Base-by-base conservation (phyloP, 176 grass and related monocot species). In the Urochloa ruziziensis region DNA sequence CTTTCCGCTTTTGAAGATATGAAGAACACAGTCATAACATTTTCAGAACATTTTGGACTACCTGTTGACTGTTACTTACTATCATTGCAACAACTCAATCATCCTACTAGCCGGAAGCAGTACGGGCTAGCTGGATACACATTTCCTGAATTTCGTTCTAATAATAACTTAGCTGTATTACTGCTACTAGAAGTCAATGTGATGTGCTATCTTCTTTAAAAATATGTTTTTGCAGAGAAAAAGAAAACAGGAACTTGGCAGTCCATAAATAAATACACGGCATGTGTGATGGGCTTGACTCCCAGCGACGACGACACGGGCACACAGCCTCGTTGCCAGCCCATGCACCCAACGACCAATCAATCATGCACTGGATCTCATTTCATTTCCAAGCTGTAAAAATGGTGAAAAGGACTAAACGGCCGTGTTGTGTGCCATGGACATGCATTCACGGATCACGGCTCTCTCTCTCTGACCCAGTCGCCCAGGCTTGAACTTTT, bases 261-360 rank as follows among this genome's bases (percentile, higher is more conserved):
- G 12, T 42, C 43, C 70, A 71, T 64, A 81, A 81, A 86, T 57
- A 72, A 2, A 52, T 12, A 12, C 73, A 86, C 23, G 46, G 27
- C 88, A 82, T 73, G 83, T 86, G 88, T 81, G 88, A 86, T 49
- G 27, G 56, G 23, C 78, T 90, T 82, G 78, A 82, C 72, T 89
- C 78, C 14, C 39, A 27, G 16, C 67, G 63, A 65, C 62, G 66
- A 70, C 67, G 67, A 70, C 67, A 70, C 39, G 4, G 18, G 53
- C 57, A 86, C 70, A 49, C 19, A 86, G 16, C 68, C 7, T 74
- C 77, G 35, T 56, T 7, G 44, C 47, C 68, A 65, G 28, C 68
- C 53, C 65, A 85, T 78, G 83, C 43, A 65, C 42, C 44, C 56
- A 78, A 70, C 35, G 28, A n/a, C 53, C 27, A 21, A 21, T 78